Evolutionary conservation across 768 basidiomycete species (phyloP), one percentile per base, ranked within the genome.

Genomic region (Calocera cornea): DNA sequence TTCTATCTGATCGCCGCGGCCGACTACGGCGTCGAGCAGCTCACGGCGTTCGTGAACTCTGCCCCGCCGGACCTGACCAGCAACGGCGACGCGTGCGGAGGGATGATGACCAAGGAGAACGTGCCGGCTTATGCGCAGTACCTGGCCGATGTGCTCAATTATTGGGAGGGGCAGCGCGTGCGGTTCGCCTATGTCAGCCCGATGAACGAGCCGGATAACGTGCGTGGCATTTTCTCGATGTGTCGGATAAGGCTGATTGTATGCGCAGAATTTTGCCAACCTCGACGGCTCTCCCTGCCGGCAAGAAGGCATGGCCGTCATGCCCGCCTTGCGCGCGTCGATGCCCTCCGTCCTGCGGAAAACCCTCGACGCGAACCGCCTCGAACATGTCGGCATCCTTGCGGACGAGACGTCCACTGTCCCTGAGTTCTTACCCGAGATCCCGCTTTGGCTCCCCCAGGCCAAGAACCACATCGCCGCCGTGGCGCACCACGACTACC

Each of bases 241-340:
- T 2, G 10, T 29, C 31, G 14, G 8, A 22, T 5, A 14, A 14
- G 31, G 31, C 54, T 60, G 54, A 60, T 10, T 2, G 5, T 7
- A 33, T 2, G 2, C 5, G 7, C 22, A 60, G 54, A 41, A 34
- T 16, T 50, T 36, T 41, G 11, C 24, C 44, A 47, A 33, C 41
- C 41, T 65, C 77, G 63, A 17, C 78, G 79, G 68, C 77, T 78
- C 76, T 2, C 77, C 77, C 1, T 82, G 80, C 69, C 77, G 78
- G 22, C 81, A 82, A 71, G 80, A 82, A 73, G 81, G 80, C 2
- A 82, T 82, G 80, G 71, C 74, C 65, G 81, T 82, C 49, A 69
- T 71, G 44, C 78, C 79, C 5, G 75, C 68, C 65, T 79, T 80
- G 78, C 79, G 80, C 31, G 78, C 79, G 1, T 77, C 78, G 64